Evolutionary conservation across 202 grass and related monocot genomes (phyloP).

Genomic region (Digitaria exilis): DNA sequence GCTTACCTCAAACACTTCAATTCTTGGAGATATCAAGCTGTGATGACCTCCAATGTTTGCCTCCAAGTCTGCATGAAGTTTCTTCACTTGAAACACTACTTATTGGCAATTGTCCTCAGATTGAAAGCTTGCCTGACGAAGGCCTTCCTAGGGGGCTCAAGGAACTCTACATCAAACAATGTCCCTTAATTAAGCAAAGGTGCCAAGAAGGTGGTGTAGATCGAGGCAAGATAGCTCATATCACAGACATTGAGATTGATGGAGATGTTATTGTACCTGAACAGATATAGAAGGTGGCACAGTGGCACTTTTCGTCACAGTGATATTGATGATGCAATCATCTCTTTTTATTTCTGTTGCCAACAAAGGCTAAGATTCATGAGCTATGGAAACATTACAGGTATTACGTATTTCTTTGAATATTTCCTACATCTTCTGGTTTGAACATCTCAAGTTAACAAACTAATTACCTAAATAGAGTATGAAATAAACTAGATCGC

Average conservation of each 20-base stretch:
- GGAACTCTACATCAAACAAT: constrained; percentile 75
- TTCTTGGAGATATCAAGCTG: constrained; percentile 55
- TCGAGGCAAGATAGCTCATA: constrained; percentile 60
- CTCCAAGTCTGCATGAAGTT: constrained; percentile 40
- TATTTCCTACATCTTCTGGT: constrained; percentile 4
- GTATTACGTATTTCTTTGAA: no score
- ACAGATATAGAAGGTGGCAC: constrained; percentile 48
- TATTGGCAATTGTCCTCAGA: constrained; percentile 55
- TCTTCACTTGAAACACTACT: constrained; percentile 60
- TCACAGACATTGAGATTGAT: constrained; percentile 64
- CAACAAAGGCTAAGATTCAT: neutral
- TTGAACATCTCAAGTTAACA: constrained; percentile 27
- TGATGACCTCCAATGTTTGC: constrained; percentile 63
- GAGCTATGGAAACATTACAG: neutral
- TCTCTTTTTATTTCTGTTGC: neutral
- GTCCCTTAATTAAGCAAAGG: constrained; percentile 52
- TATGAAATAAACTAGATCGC: constrained; percentile 9
- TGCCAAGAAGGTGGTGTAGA: constrained; percentile 58
- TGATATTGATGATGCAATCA: constrained; percentile 6
- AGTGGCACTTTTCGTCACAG: neutral
- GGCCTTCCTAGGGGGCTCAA: constrained; percentile 57
- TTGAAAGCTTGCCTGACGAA: constrained; percentile 62
- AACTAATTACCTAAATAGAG: neutral
- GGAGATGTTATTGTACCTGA: constrained; percentile 53
- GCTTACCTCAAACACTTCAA: constrained; percentile 56